These are phyloP conservation scores for Primulina eburnea DNA, from an alignment of 257 asterid species.

Conservation along the genomic window DNA sequence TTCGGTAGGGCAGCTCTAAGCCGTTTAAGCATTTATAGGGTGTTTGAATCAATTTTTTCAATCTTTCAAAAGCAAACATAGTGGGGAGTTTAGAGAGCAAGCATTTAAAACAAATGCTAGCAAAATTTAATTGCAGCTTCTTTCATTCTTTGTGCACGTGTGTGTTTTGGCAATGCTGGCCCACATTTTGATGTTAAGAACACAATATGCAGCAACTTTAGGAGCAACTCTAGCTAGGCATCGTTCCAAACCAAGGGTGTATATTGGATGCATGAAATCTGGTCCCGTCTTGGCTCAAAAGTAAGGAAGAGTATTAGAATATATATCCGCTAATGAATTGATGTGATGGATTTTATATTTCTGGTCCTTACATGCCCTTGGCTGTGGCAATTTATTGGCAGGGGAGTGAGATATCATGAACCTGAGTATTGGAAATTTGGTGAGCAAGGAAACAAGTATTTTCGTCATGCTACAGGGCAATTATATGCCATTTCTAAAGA, in stretches of 20 bases:
- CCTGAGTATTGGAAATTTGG: constrained; percentile 98
- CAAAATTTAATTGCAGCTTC: neutral
- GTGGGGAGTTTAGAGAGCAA: neutral
- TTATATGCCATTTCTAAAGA: constrained; percentile 86
- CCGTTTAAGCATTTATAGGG: neutral
- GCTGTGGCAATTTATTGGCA: constrained; percentile 22
- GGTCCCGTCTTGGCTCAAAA: constrained; percentile 89
- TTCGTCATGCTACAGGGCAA: constrained; percentile 95
- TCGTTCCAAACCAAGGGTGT: constrained; percentile 72
- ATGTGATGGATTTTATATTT: neutral
- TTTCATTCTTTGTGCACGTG: too few species aligned
- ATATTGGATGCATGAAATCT: constrained; percentile 95
- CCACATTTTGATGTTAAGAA: constrained; percentile 8
- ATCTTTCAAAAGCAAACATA: neutral
- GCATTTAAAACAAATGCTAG: neutral
- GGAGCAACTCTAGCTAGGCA: constrained; percentile 78
- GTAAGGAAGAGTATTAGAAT: constrained; percentile 39
- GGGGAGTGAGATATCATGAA: constrained; percentile 91
- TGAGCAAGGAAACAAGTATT: constrained; percentile 85
- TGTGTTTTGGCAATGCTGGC: neutral
- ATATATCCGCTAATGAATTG: neutral
- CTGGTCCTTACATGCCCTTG: constrained; percentile 14
- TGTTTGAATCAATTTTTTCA: neutral
- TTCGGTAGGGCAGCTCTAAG: neutral
- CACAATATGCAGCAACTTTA: constrained; percentile 55